These are phyloP conservation scores for Zygoascus ofunaensis DNA, from an alignment of 805 yeast species.

Conservation along the genomic window DNA sequence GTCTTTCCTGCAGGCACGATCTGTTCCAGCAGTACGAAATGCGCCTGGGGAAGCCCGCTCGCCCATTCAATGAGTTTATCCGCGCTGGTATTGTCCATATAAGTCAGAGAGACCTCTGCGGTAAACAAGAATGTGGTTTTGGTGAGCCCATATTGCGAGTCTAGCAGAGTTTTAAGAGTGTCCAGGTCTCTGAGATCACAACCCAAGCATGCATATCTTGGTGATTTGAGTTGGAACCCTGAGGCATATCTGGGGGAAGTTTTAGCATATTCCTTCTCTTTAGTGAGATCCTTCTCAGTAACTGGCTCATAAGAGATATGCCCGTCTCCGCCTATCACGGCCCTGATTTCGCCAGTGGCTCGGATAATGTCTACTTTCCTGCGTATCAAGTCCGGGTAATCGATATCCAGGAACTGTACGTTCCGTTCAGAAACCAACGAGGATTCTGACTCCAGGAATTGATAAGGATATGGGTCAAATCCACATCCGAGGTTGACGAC, in stretches of 20 bases:
- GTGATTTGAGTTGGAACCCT: not conserved
- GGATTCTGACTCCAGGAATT: conserved; percentile 29
- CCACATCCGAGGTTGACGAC: conserved; percentile 76
- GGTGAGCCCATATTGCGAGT: conserved; percentile 11
- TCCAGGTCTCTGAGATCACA: conserved; percentile 54
- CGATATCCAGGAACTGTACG: conserved; percentile 59
- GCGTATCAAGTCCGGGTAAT: conserved; percentile 58
- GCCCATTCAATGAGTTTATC: conserved; percentile 48
- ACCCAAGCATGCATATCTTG: conserved; percentile 48
- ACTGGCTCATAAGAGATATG: not conserved
- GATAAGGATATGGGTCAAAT: conserved; percentile 54
- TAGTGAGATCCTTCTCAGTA: not conserved
- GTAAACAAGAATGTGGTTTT: conserved; percentile 40
- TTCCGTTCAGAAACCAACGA: conserved; percentile 20
- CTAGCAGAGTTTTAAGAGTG: conserved; percentile 21
- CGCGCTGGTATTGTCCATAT: conserved; percentile 61
- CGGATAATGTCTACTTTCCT: conserved; percentile 47
- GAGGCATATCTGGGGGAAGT: not conserved
- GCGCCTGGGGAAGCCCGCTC: conserved; percentile 37
- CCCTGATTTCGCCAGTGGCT: conserved; percentile 37
- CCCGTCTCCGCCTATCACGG: conserved; percentile 35
- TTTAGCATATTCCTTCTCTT: not conserved
- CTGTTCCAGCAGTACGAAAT: conserved; percentile 63
- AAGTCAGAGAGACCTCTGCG: conserved; percentile 78
- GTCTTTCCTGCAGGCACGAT: conserved; percentile 51